Evolutionary conservation across 352 stramenopile species (phyloP).

Genomic region (Phytophthora agathidicida): DNA sequence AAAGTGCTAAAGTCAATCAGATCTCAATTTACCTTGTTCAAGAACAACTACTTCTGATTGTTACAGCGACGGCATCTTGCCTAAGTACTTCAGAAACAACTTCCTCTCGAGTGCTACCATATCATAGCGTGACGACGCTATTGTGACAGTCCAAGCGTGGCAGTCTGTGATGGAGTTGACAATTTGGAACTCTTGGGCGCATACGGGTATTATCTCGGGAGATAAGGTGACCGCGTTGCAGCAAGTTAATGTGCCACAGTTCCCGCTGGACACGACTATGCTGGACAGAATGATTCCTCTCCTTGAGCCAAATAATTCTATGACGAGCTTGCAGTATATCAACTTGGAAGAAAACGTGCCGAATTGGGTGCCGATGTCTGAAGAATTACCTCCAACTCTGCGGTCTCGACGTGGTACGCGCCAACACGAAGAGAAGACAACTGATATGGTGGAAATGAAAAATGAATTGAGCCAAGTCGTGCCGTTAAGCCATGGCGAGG

Average conservation of each 20-base stretch:
- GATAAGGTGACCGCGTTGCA: constrained; percentile 7
- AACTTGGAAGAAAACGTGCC: constrained; percentile 17
- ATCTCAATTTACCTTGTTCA: too few relatives aligned
- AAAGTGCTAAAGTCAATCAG: too few relatives aligned
- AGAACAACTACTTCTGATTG: too few relatives aligned
- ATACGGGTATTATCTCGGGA: constrained; percentile 21
- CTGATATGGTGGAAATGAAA: neutral
- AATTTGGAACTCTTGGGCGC: constrained; percentile 21
- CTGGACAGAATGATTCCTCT: constrained; percentile 13
- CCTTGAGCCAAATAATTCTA: constrained; percentile 6
- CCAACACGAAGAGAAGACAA: neutral
- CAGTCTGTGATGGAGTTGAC: constrained; percentile 1
- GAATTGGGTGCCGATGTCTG: constrained; percentile 14
- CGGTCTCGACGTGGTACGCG: constrained; percentile 18
- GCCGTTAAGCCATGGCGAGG: constrained; percentile 14
- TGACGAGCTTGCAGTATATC: constrained; percentile 24
- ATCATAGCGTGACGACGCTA: too few relatives aligned
- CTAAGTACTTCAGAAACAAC: too few relatives aligned
- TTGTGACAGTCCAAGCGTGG: too few relatives aligned
- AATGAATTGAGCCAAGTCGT: neutral
- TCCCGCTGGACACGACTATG: constrained; percentile 5
- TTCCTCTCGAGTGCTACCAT: too few relatives aligned
- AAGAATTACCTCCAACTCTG: constrained; percentile 13
- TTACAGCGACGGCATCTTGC: too few relatives aligned
- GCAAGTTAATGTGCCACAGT: constrained; percentile 8